Percentiles rank a stretch among this genome's conserved stretches.
Conservation (phyloP, 352 stramenopile genomes). For the Globisporangium perplexum region DNA sequence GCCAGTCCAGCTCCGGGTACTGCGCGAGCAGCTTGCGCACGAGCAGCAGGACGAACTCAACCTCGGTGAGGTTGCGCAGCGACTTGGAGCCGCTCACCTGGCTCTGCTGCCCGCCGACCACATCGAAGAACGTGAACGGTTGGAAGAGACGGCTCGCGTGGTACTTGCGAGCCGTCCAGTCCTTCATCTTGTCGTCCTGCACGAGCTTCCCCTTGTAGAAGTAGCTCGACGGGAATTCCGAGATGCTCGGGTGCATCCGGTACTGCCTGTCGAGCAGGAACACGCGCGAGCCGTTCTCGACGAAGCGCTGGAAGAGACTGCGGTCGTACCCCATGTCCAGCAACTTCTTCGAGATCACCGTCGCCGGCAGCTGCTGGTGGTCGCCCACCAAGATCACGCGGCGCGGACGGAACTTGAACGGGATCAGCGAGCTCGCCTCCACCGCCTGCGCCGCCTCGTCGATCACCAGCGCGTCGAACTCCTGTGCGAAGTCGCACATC, state of each 20-base stretch:
- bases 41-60: slow-evolving; percentile 80
- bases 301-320: slow-evolving; percentile 96
- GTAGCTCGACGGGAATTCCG: slow-evolving; percentile 90
- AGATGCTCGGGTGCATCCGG: slow-evolving; percentile 96
- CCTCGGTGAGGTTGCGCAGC: slow-evolving; percentile 69
- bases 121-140: slow-evolving; percentile 66
- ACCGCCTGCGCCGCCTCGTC: slow-evolving; percentile 97
- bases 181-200: slow-evolving; percentile 65
- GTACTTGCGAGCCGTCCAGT: slow-evolving; percentile 71
- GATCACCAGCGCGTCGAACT: slow-evolving; percentile 96
- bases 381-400: slow-evolving; percentile 89
- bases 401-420: slow-evolving; percentile 89
- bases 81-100: slow-evolving; percentile 70
- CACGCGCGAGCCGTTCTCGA: slow-evolving; percentile 69
- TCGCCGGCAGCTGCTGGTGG: slow-evolving; percentile 97
- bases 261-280: slow-evolving; percentile 96
- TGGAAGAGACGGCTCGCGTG: slow-evolving; percentile 37
- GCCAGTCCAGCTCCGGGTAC: slow-evolving; percentile 55
- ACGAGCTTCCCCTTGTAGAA: slow-evolving; percentile 95
- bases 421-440: slow-evolving; percentile 95
- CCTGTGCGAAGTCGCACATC: slow-evolving; percentile 86
- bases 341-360: slow-evolving; percentile 91
- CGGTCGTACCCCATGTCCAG: slow-evolving; percentile 84
- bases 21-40: slow-evolving; percentile 89
- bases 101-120: slow-evolving; percentile 51